Conservation (phyloP, 495 filamentous ascomycete species). For the Aspergillus saccharolyticus region DNA sequence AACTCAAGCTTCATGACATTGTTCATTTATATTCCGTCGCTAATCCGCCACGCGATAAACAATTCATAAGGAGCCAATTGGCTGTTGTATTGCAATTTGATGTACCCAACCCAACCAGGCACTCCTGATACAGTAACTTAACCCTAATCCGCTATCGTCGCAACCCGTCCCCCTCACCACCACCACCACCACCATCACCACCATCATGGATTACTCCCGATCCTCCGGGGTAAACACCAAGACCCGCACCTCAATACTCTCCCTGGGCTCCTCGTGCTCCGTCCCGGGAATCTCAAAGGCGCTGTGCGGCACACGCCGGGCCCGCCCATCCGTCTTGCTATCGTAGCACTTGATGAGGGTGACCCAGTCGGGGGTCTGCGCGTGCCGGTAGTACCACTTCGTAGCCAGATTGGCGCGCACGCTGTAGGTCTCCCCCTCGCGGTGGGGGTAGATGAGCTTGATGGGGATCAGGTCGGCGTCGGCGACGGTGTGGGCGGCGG, state of each 20-base stretch:
- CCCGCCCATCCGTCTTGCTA: conserved; percentile 52
- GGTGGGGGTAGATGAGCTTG: conserved; percentile 47
- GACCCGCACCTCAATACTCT: conserved; percentile 63
- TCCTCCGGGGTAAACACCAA: conserved; percentile 54
- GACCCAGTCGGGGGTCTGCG: conserved; percentile 55
- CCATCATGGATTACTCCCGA: conserved; percentile 26
- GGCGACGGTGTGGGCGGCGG: conserved; percentile 45
- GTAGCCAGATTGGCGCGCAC: conserved; percentile 37
- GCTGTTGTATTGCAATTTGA: too few relatives aligned
- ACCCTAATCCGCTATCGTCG: too few relatives aligned
- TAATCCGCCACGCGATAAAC: too few relatives aligned
- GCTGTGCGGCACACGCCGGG: conserved; percentile 53
- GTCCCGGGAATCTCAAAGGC: conserved; percentile 55
- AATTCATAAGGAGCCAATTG: too few relatives aligned
- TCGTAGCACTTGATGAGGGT: conserved; percentile 70
- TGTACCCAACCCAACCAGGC: too few relatives aligned
- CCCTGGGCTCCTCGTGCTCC: conserved; percentile 42
- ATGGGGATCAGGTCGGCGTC: conserved; percentile 44
- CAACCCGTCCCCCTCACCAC: background rate
- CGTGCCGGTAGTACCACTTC: conserved; percentile 50
- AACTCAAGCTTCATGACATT: too few relatives aligned
- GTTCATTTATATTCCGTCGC: too few relatives aligned
- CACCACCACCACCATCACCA: background rate
- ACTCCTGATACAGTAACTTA: too few relatives aligned
- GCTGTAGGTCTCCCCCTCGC: conserved; percentile 42